A percentile compares a stretch with the other conserved stretches of the same genome.
phyloP scores from a whole-genome alignment of 2,329 filamentous ascomycete genomes.

The Myriosclerotinia duriaeana region DNA sequence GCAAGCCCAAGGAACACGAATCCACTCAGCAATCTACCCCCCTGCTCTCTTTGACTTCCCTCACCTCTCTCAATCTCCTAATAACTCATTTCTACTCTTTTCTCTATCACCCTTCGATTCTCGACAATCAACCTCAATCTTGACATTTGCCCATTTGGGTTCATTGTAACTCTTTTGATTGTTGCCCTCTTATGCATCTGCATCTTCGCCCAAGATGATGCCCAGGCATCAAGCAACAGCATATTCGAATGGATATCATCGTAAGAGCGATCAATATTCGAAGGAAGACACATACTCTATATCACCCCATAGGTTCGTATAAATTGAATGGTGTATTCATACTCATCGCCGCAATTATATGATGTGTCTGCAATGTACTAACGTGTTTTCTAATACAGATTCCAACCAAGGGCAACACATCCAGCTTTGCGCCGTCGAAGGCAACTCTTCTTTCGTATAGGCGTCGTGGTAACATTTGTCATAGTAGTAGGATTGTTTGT shows the following conservation, averaged over 20 bases:
- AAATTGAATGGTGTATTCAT: not conserved
- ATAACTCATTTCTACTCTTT: not conserved
- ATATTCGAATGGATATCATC: slow-evolving; percentile 82
- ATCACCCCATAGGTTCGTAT: slow-evolving; percentile 77
- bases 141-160: slow-evolving; percentile 19
- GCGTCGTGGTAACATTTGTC: slow-evolving; percentile 56
- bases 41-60: slow-evolving; percentile 14
- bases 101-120: slow-evolving; percentile 8
- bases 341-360: not conserved
- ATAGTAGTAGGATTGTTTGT: slow-evolving; percentile 72
- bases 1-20: slow-evolving; percentile 21
- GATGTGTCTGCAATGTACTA: slow-evolving; percentile 1
- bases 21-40: slow-evolving; percentile 17
- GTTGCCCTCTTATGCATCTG: slow-evolving; percentile 57
- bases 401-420: slow-evolving; percentile 78
- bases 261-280: slow-evolving; percentile 70
- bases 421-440: slow-evolving; percentile 69
- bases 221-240: slow-evolving; percentile 74
- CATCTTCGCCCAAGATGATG: slow-evolving; percentile 63
- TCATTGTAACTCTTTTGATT: slow-evolving; percentile 44
- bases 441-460: slow-evolving; percentile 69
- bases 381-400: slow-evolving; percentile 52
- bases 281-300: slow-evolving; percentile 73
- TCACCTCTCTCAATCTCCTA: not conserved
- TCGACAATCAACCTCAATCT: slow-evolving; percentile 13